Conservation (phyloP, 257 asterid species). For the Przewalskia tangutica region DNA sequence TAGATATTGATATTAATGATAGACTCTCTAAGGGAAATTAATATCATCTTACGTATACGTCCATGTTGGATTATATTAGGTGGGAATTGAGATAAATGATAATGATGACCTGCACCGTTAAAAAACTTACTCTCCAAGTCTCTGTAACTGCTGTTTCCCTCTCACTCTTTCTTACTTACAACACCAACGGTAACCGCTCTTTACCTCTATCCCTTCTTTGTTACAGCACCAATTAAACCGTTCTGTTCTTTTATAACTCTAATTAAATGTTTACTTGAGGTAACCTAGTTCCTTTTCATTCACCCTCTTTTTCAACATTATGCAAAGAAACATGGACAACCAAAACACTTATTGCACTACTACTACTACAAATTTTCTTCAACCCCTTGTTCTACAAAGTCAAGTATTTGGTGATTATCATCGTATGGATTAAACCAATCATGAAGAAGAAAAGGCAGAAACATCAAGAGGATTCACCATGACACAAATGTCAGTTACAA, state of each 20-base stretch:
- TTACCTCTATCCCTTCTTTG: conserved; percentile 5
- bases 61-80: background rate
- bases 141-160: background rate
- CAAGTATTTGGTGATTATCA: background rate
- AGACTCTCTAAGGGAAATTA: too few relatives aligned
- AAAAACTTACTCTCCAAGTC: background rate
- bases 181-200: background rate
- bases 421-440: too few relatives aligned
- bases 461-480: background rate
- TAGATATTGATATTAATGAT: too few relatives aligned
- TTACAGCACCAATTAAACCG: background rate
- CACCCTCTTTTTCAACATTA: background rate
- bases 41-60: too few relatives aligned
- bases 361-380: background rate
- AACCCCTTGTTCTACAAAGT: background rate
- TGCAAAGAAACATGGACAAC: too few relatives aligned
- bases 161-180: background rate
- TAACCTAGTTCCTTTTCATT: background rate
- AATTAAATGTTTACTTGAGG: too few relatives aligned
- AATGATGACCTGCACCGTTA: background rate
- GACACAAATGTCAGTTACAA: background rate
- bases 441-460: background rate
- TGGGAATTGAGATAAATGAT: background rate
- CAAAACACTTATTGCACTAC: background rate
- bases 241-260: background rate